Percentiles rank a stretch among this genome's conserved stretches.
Conservation (phyloP, 371 early-diverging fungal species). For the Basidiobolus meristosporus region DNA sequence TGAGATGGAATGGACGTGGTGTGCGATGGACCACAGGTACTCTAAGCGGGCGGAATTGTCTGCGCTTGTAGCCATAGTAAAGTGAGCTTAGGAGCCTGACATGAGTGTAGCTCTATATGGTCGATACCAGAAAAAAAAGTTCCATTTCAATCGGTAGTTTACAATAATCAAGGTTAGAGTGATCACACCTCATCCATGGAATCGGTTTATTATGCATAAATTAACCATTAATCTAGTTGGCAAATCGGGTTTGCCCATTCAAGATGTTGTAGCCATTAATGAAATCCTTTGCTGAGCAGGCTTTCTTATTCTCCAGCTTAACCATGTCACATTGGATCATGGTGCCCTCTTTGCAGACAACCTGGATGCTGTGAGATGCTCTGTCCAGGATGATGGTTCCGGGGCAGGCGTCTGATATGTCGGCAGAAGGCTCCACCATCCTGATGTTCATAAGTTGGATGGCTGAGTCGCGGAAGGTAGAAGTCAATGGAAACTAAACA, state of each 20-base stretch:
- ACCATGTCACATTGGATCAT: constrained; percentile 1
- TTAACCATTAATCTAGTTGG: too few species aligned
- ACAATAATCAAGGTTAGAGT: too few species aligned
- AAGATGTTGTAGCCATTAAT: constrained; percentile 5
- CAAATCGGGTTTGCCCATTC: constrained; percentile 4
- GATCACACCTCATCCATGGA: too few species aligned
- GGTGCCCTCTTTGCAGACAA: neutral
- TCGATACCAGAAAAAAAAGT: too few species aligned
- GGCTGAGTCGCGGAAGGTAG: neutral
- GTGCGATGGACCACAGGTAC: too few species aligned
- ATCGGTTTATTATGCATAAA: too few species aligned
- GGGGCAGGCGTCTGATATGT: neutral
- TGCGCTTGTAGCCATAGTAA: too few species aligned
- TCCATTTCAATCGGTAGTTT: too few species aligned
- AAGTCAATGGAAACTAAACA: constrained; percentile 3
- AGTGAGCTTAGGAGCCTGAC: too few species aligned
- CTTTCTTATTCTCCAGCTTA: constrained; percentile 3
- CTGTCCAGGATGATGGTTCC: neutral
- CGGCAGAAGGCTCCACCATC: neutral
- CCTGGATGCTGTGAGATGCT: neutral
- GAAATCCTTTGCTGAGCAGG: constrained; percentile 2
- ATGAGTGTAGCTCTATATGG: too few species aligned
- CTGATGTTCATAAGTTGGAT: constrained; percentile 2
- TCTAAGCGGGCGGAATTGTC: too few species aligned
- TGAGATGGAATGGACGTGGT: too few species aligned